Conservation (phyloP, 75 land plant species). For the Pinus tabuliformis region DNA sequence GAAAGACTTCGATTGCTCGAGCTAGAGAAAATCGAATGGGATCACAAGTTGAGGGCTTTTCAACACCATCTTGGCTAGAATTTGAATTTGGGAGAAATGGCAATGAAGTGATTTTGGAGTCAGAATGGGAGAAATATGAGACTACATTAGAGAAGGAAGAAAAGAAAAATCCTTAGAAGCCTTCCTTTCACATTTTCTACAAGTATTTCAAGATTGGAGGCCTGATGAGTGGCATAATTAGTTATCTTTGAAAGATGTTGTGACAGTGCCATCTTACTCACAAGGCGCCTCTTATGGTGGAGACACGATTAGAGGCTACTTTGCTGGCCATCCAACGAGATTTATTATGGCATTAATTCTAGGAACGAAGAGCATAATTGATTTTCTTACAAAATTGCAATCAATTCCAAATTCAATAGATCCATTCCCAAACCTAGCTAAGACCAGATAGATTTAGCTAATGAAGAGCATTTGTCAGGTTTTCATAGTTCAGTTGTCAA, state of each 20-base stretch:
- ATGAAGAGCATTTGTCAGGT: constrained; percentile 2
- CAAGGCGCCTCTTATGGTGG: constrained; percentile 15
- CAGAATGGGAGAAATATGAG: too few relatives aligned
- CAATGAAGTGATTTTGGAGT: too few relatives aligned
- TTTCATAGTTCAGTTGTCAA: not conserved
- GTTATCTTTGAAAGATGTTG: constrained; percentile 7
- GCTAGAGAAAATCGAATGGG: constrained; percentile 23
- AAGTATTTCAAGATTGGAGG: constrained; percentile 67
- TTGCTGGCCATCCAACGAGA: constrained; percentile 81
- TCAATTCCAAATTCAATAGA: constrained; percentile 28
- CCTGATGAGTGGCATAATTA: constrained; percentile 39
- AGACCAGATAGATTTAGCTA: not conserved
- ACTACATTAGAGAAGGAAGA: too few relatives aligned
- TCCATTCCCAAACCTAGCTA: constrained; percentile 23
- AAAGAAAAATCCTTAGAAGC: constrained; percentile 52
- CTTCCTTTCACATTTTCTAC: constrained; percentile 69
- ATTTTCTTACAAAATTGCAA: constrained; percentile 35
- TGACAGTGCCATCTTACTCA: not conserved
- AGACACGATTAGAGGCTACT: constrained; percentile 63
- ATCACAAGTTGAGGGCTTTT: constrained; percentile 17
- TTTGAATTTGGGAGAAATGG: constrained; percentile 58
- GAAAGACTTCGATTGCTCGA: constrained; percentile 49
- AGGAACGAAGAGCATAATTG: constrained; percentile 44
- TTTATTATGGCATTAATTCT: constrained; percentile 50
- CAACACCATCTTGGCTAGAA: constrained; percentile 31